A percentile compares a stretch with the other conserved stretches of the same genome.
Evolutionary conservation across 176 grass and related monocot genomes (phyloP).

Genomic region (Thalia dealbata): DNA sequence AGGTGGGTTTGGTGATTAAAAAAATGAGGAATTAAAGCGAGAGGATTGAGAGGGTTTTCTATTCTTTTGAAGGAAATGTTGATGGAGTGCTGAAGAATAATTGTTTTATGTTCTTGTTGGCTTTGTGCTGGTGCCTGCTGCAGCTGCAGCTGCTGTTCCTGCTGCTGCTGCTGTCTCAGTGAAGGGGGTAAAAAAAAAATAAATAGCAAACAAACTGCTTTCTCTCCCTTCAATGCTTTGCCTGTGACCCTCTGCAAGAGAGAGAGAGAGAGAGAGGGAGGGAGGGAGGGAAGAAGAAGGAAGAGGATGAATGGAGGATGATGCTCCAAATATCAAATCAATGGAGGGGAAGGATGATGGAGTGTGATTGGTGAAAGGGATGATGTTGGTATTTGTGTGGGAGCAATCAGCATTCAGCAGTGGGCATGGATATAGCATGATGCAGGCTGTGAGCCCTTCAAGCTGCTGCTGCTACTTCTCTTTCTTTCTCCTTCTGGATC

Average conservation of each 20-base stretch:
- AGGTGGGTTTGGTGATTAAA: too few relatives aligned
- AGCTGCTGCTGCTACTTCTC: neutral
- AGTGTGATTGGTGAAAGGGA: neutral
- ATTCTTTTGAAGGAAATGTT: slow-evolving; percentile 16
- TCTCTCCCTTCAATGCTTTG: slow-evolving; percentile 1
- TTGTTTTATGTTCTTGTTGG: neutral
- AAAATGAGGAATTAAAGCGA: neutral
- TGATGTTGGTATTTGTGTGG: neutral
- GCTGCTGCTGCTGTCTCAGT: slow-evolving; percentile 3
- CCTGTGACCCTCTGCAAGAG: neutral
- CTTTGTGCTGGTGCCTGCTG: neutral
- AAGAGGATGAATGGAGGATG: neutral
- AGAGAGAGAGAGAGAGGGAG: neutral
- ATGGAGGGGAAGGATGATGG: neutral
- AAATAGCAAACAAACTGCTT: slow-evolving; percentile 1
- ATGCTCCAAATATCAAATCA: neutral
- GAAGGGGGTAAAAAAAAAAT: neutral
- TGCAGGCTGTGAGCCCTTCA: neutral
- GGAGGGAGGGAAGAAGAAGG: too few relatives aligned
- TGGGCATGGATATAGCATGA: neutral
- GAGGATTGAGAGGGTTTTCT: neutral
- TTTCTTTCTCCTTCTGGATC: neutral
- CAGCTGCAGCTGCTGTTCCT: neutral
- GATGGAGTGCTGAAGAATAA: neutral
- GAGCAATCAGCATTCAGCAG: neutral